These are phyloP conservation scores for Lentinula novae-zelandiae DNA, from an alignment of 1,284 basidiomycete species.

Conservation along the genomic window DNA sequence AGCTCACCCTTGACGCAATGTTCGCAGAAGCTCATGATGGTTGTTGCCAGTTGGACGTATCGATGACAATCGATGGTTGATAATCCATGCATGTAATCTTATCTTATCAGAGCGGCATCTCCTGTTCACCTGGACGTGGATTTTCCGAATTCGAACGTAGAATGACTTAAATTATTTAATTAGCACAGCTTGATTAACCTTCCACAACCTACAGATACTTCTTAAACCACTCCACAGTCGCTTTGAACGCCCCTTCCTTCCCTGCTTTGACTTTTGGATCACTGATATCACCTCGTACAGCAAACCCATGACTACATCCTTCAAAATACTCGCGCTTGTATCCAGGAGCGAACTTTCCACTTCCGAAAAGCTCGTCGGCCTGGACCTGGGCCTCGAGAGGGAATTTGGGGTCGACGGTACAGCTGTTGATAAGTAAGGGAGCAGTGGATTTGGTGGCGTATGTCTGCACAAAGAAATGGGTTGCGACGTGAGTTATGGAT, in stretches of 20 bases:
- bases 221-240: conserved; percentile 29
- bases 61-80: too few species aligned
- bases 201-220: conserved; percentile 5
- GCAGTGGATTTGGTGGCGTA: conserved; percentile 42
- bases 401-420: conserved; percentile 50
- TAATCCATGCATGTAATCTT: too few species aligned
- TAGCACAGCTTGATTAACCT: too few species aligned
- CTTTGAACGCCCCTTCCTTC: conserved; percentile 62
- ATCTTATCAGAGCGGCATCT: too few species aligned
- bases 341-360: conserved; percentile 42
- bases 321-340: conserved; percentile 55
- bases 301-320: conserved; percentile 62
- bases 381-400: conserved; percentile 41
- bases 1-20: conserved; percentile 42
- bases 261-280: conserved; percentile 47
- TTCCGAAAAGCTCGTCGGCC: conserved; percentile 42
- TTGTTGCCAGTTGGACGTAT: too few species aligned
- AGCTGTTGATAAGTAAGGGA: conserved; percentile 62
- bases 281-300: conserved; percentile 49
- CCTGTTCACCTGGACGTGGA: too few species aligned
- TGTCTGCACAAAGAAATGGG: conserved; percentile 32
- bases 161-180: too few species aligned
- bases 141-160: too few species aligned
- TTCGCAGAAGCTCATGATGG: conserved; percentile 51
- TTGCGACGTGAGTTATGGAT: background rate